Conservation (phyloP, 257 asterid species). For the Cordia subcordata region DNA sequence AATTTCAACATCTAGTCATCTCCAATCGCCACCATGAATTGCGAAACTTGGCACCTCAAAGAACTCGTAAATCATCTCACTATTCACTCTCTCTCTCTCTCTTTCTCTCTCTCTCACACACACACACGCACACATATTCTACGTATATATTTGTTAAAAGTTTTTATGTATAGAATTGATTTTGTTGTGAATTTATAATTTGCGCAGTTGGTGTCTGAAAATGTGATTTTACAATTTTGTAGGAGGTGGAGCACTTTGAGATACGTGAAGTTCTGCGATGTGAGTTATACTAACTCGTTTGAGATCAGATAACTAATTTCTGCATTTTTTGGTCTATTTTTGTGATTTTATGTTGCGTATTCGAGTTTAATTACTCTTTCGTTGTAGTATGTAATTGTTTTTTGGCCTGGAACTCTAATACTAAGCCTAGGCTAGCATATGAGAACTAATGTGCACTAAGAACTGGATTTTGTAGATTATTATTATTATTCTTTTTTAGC, state of each 20-base stretch:
- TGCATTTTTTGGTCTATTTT: not conserved
- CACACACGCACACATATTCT: not conserved
- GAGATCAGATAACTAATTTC: not conserved
- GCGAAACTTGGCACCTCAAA: slow-evolving; percentile 84
- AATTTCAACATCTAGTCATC: slow-evolving; percentile 10
- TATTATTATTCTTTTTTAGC: no score
- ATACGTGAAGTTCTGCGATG: slow-evolving; percentile 90
- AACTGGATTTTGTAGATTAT: not conserved
- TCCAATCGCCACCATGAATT: slow-evolving; percentile 46
- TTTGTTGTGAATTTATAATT: not conserved
- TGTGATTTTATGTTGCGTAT: not conserved
- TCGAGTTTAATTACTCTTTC: not conserved
- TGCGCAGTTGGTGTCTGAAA: not conserved
- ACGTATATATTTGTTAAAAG: no score
- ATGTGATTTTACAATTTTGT: slow-evolving; percentile 14
- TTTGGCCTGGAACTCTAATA: no score
- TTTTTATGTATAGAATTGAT: not conserved
- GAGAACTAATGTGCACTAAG: not conserved
- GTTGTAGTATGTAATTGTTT: no score
- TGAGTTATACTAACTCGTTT: slow-evolving; percentile 30
- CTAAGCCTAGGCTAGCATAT: not conserved
- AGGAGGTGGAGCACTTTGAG: slow-evolving; percentile 97
- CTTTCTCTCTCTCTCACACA: no score
- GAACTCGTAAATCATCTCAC: slow-evolving; percentile 60
- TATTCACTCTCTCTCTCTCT: not conserved